These are phyloP conservation scores for Leptographium radiaticola DNA, from an alignment of 2,329 filamentous ascomycete genomes.

Conservation along the genomic window DNA sequence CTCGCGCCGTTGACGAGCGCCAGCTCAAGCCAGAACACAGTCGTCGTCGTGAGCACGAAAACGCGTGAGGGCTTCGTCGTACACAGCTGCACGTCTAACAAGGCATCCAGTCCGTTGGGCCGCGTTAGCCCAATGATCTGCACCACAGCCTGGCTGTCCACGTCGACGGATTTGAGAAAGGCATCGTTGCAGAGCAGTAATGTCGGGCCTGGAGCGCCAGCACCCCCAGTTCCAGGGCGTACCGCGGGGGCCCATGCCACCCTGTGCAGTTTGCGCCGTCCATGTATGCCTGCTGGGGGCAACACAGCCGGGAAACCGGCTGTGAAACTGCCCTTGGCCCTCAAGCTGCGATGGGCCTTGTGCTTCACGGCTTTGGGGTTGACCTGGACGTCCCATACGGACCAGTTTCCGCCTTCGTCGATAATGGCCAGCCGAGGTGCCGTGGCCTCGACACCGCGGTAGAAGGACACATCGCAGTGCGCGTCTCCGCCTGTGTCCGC, in stretches of 20 bases:
- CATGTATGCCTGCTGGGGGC: not conserved
- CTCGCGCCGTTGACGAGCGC: not conserved
- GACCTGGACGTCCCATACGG: conserved; percentile 46
- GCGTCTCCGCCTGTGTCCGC: conserved; percentile 37
- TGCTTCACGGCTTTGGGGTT: conserved; percentile 21
- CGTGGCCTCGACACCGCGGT: conserved; percentile 33
- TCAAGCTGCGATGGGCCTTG: conserved; percentile 17
- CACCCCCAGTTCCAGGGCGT: too few species aligned
- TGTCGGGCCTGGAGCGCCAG: not conserved
- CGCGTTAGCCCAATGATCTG: conserved; percentile 9
- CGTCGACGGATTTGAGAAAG: conserved; percentile 15
- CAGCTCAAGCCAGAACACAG: conserved; percentile 35
- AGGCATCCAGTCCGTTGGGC: conserved; percentile 22
- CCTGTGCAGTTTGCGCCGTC: conserved; percentile 7
- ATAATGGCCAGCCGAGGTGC: conserved; percentile 52
- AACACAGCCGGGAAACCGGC: not conserved
- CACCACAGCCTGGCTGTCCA: conserved; percentile 4
- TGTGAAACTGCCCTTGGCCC: conserved; percentile 25
- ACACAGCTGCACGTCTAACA: conserved; percentile 43
- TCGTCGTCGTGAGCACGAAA: conserved; percentile 44
- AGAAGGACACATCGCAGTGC: conserved; percentile 54
- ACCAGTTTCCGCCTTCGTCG: conserved; percentile 54
- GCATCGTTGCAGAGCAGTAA: conserved; percentile 18
- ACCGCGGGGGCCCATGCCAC: conserved; percentile 4
- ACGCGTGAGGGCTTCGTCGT: conserved; percentile 33